These are phyloP conservation scores for Jackrogersella minutella DNA, from an alignment of 495 filamentous ascomycete species.

Conservation along the genomic window DNA sequence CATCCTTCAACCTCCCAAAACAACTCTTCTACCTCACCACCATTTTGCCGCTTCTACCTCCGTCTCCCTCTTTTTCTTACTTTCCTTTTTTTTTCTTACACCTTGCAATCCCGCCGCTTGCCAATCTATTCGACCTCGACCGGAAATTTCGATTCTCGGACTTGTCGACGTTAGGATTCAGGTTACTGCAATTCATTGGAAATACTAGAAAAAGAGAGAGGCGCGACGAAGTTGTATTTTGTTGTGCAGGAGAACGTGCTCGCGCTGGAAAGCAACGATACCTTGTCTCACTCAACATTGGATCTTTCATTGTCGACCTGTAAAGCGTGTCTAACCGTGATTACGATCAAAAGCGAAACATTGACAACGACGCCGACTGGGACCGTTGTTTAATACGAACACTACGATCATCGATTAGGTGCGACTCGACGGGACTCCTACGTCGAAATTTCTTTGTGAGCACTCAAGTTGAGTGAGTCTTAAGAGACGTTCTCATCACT, in stretches of 20 bases:
- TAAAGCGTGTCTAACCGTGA: not conserved
- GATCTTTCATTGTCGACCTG: not conserved
- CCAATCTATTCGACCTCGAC: slow-evolving; percentile 32
- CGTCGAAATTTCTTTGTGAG: slow-evolving; percentile 17
- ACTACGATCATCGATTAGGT: slow-evolving; percentile 16
- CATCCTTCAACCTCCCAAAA: slow-evolving; percentile 43
- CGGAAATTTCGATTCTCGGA: slow-evolving; percentile 22
- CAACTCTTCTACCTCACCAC: slow-evolving; percentile 29
- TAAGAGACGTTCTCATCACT: slow-evolving; percentile 7
- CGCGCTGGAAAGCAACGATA: slow-evolving; percentile 26
- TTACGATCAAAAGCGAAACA: slow-evolving; percentile 26
- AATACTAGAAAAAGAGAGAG: slow-evolving; percentile 36
- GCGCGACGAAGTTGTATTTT: slow-evolving; percentile 34
- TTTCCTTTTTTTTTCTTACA: slow-evolving; percentile 34
- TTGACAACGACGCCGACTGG: slow-evolving; percentile 13
- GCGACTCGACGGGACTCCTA: slow-evolving; percentile 16
- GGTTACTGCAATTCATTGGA: slow-evolving; percentile 28
- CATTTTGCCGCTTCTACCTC: slow-evolving; percentile 36
- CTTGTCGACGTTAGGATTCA: slow-evolving; percentile 32
- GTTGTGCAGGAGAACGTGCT: slow-evolving; percentile 38
- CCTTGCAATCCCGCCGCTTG: slow-evolving; percentile 37
- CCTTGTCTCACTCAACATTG: slow-evolving; percentile 16
- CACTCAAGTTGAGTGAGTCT: slow-evolving; percentile 3
- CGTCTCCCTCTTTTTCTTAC: slow-evolving; percentile 38
- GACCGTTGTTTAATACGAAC: slow-evolving; percentile 23